These are phyloP conservation scores for Emericellopsis atlantica DNA, from an alignment of 2,329 filamentous ascomycete genomes.

Conservation along the genomic window DNA sequence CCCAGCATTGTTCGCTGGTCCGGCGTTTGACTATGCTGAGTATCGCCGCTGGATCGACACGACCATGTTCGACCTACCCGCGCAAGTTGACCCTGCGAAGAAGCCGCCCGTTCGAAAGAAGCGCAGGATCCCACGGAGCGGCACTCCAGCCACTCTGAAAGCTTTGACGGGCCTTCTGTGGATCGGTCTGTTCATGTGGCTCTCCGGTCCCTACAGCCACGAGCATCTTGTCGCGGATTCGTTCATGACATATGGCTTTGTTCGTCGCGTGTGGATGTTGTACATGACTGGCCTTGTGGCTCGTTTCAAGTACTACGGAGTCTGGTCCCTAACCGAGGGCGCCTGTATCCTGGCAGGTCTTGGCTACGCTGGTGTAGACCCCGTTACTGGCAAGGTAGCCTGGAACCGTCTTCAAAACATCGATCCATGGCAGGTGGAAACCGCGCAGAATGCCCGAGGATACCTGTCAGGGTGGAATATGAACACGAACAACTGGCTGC, in stretches of 20 bases:
- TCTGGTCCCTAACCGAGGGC: slow-evolving; percentile 88
- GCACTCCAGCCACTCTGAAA: slow-evolving; percentile 72
- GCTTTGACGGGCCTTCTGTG: slow-evolving; percentile 60
- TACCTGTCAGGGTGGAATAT: slow-evolving; percentile 96
- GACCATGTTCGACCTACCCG: slow-evolving; percentile 81
- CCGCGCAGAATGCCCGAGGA: slow-evolving; percentile 83
- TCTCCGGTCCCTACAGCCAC: slow-evolving; percentile 55
- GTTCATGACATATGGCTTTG: slow-evolving; percentile 56
- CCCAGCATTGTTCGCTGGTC: slow-evolving; percentile 76
- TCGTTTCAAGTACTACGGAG: slow-evolving; percentile 90
- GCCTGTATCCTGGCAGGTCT: slow-evolving; percentile 88
- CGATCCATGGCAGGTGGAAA: slow-evolving; percentile 72
- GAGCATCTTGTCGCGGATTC: slow-evolving; percentile 50
- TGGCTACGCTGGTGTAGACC: slow-evolving; percentile 87
- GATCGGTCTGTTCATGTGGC: slow-evolving; percentile 66
- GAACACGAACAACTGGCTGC: slow-evolving; percentile 94
- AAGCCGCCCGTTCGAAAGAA: slow-evolving; percentile 78
- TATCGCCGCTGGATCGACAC: slow-evolving; percentile 89
- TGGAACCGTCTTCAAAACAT: slow-evolving; percentile 89
- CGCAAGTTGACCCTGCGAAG: slow-evolving; percentile 71
- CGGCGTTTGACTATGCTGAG: slow-evolving; percentile 88
- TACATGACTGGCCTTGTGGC: slow-evolving; percentile 75
- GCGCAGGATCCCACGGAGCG: slow-evolving; percentile 85
- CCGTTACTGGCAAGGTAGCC: slow-evolving; percentile 68
- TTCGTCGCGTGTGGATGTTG: slow-evolving; percentile 63